Evolutionary conservation across 345 rosid genomes (phyloP).

Genomic region (Euphorbia tirucalli): DNA sequence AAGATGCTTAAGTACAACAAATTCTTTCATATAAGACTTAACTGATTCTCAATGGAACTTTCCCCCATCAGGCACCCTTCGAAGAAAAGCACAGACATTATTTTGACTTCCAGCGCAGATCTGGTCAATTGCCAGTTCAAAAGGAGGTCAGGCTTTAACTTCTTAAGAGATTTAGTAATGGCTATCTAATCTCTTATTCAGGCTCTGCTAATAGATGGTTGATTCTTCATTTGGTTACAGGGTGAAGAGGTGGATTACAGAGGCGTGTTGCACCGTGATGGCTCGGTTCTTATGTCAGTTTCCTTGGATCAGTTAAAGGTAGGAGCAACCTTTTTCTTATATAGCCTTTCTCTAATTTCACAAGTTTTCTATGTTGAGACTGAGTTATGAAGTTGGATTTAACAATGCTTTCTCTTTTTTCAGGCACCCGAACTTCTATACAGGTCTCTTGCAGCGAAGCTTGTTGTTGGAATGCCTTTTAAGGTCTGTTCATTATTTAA

Average conservation of each 20-base stretch:
- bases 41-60: conserved; percentile 7
- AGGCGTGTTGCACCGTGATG: conserved; percentile 95
- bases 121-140: conserved; percentile 86
- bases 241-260: conserved; percentile 96
- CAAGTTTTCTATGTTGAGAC: no score
- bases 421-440: conserved; percentile 88
- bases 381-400: neutral
- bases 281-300: conserved; percentile 88
- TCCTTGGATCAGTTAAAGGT: conserved; percentile 84
- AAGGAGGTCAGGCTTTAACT: conserved; percentile 67
- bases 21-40: conserved; percentile 11
- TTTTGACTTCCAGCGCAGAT: conserved; percentile 80
- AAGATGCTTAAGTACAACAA: conserved; percentile 14
- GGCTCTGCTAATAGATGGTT: conserved; percentile 15
- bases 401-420: neutral
- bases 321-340: conserved; percentile 11
- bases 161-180: neutral
- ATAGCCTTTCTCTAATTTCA: no score
- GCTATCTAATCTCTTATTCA: neutral
- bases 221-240: conserved; percentile 35
- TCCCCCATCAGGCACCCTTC: conserved; percentile 68
- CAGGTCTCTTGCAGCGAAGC: conserved; percentile 89
- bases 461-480: conserved; percentile 93
- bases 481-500: conserved; percentile 50
- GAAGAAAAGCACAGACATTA: conserved; percentile 93